Percentiles rank a stretch among this genome's conserved stretches.
phyloP scores from a whole-genome alignment of 768 basidiomycete genomes.

The Coprinopsis sp. region DNA sequence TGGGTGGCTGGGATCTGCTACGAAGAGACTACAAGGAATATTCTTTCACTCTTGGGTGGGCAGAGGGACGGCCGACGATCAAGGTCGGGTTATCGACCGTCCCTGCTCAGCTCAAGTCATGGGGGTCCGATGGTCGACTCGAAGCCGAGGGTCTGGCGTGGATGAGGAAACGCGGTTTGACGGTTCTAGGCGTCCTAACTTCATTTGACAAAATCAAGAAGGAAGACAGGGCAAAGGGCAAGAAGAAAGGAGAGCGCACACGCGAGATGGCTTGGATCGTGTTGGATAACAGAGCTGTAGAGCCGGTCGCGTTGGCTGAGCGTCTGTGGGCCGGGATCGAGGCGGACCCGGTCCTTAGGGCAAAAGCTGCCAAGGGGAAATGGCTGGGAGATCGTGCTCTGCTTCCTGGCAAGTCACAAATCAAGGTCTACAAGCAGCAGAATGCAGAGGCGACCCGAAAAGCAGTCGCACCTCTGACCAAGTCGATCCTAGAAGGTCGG shows the following conservation, averaged over 20 bases:
- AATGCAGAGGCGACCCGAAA: slow-evolving; percentile 63
- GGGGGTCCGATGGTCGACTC: slow-evolving; percentile 43
- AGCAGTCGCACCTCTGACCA: slow-evolving; percentile 61
- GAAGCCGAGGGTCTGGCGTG: slow-evolving; percentile 43
- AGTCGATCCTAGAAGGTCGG: slow-evolving; percentile 47
- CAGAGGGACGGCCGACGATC: slow-evolving; percentile 32
- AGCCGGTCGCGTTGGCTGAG: slow-evolving; percentile 36
- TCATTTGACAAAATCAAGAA: slow-evolving; percentile 50
- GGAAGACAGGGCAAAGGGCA: slow-evolving; percentile 21
- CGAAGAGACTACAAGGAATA: slow-evolving; percentile 97
- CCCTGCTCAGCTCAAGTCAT: slow-evolving; percentile 59
- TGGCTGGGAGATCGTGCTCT: slow-evolving; percentile 22
- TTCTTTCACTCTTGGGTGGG: slow-evolving; percentile 42
- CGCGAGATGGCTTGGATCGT: slow-evolving; percentile 10
- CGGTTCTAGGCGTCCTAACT: slow-evolving; percentile 77
- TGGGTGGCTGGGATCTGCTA: slow-evolving; percentile 73
- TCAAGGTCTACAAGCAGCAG: slow-evolving; percentile 60
- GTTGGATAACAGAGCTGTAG: slow-evolving; percentile 8
- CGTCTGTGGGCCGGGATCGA: slow-evolving; percentile 59
- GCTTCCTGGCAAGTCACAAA: slow-evolving; percentile 31
- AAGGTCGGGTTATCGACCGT: slow-evolving; percentile 80
- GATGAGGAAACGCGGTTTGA: slow-evolving; percentile 62
- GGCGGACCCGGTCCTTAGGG: slow-evolving; percentile 42
- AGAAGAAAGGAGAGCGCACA: slow-evolving; percentile 44
- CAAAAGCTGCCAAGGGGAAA: slow-evolving; percentile 47